Base-by-base conservation (phyloP, 257 asterid genomes). In the Nicotiana tabacum region DNA sequence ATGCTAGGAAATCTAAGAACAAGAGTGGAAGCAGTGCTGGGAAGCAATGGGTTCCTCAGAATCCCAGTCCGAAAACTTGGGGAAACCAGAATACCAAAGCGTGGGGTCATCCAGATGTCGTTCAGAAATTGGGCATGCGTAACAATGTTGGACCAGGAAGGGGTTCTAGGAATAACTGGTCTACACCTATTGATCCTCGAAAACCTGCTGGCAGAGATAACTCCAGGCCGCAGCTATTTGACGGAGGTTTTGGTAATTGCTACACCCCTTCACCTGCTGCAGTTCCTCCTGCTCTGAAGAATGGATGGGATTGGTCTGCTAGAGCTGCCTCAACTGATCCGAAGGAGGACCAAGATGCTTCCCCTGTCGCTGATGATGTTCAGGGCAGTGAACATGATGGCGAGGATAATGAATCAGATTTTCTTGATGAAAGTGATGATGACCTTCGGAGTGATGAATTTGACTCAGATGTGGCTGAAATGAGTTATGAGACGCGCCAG, bases 61-160 rank as follows among this genome's bases (percentile, higher is more conserved):
- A 82, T 43, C 83, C 91, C 62, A 70, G n/a, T 88, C n/a, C 91
- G 66, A 24, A 48, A 48, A 60, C 37, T 76, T 46, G 80, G 64
- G 80, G 80, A 48, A 76, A 76, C 37, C 61, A 27, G 33, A 17
- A 58, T 66, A 4, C 46, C 17, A 92, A 86, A 83, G 90, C 93
- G 48, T 90, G 96, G 95, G 90, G 87, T 60, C 87, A 86, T 30
- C 86, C 90, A 35, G 91, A 89, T 83, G 87, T 88, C 33, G 85
- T 83, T 51, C 91, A 90, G 51, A 90, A 86, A 72, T 79, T 80
- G 46, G 94, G 92, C 8, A n/a, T 87, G 82, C 83, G 78, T n/a
- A 43, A 76, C 80, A 83, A 72, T 77, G 87, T 78, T 85, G 92
- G 93, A 83, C 17, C 88, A 5, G 92, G 92, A 61, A 85, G 86